Evolutionary conservation across 148 eudicot genomes (phyloP).

Genomic region (Camellia sinensis): DNA sequence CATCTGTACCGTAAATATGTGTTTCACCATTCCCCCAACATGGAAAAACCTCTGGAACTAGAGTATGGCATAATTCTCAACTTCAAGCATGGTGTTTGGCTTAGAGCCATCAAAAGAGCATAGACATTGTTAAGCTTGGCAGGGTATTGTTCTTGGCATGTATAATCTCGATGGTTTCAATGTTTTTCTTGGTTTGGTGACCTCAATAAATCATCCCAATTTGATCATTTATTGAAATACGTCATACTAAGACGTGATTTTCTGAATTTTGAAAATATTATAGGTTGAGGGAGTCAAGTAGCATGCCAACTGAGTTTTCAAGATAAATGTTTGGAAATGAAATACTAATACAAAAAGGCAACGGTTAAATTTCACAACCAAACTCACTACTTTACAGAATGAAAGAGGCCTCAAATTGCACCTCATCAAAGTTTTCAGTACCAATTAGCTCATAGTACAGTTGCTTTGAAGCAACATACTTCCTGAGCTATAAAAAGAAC

Average conservation of each 20-base stretch:
- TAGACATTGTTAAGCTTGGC: conserved; percentile 1
- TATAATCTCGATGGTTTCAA: not conserved
- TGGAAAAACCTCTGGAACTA: conserved; percentile 77
- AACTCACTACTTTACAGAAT: conserved; percentile 25
- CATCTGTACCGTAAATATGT: conserved; percentile 66
- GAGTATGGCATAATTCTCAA: conserved; percentile 80
- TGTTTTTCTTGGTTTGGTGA: not conserved
- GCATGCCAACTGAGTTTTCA: not conserved
- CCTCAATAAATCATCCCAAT: too few species aligned
- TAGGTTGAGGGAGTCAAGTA: not conserved
- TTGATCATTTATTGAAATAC: not conserved
- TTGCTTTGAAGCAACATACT: not conserved
- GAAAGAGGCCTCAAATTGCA: not conserved
- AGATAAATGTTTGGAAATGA: not conserved
- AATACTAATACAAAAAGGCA: conserved; percentile 1
- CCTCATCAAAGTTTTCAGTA: conserved; percentile 9
- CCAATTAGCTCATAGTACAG: conserved; percentile 13
- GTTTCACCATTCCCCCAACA: conserved; percentile 68
- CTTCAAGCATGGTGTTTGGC: conserved; percentile 80
- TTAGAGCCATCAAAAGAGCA: conserved; percentile 50
- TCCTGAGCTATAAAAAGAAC: conserved; percentile 20
- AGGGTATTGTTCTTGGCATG: not conserved
- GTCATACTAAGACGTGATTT: not conserved
- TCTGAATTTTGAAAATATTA: not conserved
- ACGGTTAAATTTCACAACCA: not conserved